These are phyloP conservation scores for Postia placenta DNA, from an alignment of 768 basidiomycete species.

Conservation along the genomic window DNA sequence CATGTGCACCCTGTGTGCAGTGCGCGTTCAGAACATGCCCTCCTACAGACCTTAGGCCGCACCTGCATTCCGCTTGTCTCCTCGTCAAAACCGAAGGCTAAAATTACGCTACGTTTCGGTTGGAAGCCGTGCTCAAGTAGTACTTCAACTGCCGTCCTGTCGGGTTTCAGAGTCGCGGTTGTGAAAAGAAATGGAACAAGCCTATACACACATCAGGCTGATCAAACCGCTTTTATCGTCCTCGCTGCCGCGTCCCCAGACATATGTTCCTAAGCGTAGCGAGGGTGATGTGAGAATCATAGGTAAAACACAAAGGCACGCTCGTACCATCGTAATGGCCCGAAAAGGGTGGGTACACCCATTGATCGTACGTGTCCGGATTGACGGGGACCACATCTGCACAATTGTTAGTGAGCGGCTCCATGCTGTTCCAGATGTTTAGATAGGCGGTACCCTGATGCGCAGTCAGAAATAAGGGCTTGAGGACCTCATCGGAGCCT, in stretches of 20 bases:
- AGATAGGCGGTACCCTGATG: slow-evolving; percentile 48
- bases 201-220: slow-evolving; percentile 44
- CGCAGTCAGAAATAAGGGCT: slow-evolving; percentile 63
- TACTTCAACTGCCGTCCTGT: slow-evolving; percentile 37
- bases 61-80: slow-evolving; percentile 34
- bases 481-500: slow-evolving; percentile 54
- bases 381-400: slow-evolving; percentile 61
- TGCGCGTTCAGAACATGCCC: no score
- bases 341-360: slow-evolving; percentile 54
- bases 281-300: slow-evolving; percentile 27
- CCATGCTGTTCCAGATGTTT: background rate
- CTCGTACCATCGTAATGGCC: slow-evolving; percentile 46
- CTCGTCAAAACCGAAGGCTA: slow-evolving; percentile 47
- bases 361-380: slow-evolving; percentile 39
- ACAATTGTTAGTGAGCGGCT: no score
- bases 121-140: slow-evolving; percentile 39
- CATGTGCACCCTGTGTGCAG: slow-evolving; percentile 58
- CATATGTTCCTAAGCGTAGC: slow-evolving; percentile 37
- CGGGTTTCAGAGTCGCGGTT: background rate
- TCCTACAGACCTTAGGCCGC: background rate
- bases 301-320: slow-evolving; percentile 20
- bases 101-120: slow-evolving; percentile 35
- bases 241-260: slow-evolving; percentile 72
- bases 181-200: background rate
- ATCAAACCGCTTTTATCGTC: slow-evolving; percentile 78